Percentiles rank a stretch among this genome's conserved stretches.
Conservation (phyloP, 2,329 filamentous ascomycete species). For the Calonectria fujianensis region DNA sequence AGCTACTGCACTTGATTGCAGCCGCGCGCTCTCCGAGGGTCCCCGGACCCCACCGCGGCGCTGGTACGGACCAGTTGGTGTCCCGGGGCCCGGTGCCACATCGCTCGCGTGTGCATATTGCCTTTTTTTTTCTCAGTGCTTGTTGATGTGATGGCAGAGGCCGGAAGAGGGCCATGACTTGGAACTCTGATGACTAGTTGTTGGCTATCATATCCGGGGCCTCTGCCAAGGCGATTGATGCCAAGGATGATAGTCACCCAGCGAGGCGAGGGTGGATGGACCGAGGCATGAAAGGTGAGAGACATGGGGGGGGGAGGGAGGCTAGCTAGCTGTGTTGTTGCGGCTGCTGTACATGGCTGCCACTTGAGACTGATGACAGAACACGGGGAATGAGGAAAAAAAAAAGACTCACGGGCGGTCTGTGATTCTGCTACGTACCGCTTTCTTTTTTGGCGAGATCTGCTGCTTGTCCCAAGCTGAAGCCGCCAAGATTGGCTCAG, state of each 20-base stretch:
- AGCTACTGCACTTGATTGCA: not conserved
- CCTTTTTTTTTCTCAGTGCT: not conserved
- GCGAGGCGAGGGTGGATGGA: not conserved
- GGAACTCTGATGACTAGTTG: not conserved
- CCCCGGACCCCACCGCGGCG: conserved; percentile 31
- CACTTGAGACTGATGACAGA: not conserved
- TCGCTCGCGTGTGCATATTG: not conserved
- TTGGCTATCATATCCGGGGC: not conserved
- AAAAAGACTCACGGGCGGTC: not conserved
- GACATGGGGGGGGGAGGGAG: not conserved
- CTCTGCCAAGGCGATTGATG: conserved; percentile 1
- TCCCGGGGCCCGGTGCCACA: conserved; percentile 16
- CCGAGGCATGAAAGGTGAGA: not conserved
- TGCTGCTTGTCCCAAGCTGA: not conserved
- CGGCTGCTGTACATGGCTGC: not conserved
- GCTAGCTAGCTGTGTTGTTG: not conserved
- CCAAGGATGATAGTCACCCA: not conserved
- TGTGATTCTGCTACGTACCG: not conserved
- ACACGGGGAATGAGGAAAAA: not conserved
- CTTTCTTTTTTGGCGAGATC: not conserved
- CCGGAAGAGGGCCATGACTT: not conserved
- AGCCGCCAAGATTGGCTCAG: conserved; percentile 7
- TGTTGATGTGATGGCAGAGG: not conserved
- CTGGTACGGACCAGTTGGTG: conserved; percentile 17
- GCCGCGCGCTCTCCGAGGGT: conserved; percentile 26